Evolutionary conservation across 179 eudicot species (phyloP).

Genomic region (Corrigiola litoralis): DNA sequence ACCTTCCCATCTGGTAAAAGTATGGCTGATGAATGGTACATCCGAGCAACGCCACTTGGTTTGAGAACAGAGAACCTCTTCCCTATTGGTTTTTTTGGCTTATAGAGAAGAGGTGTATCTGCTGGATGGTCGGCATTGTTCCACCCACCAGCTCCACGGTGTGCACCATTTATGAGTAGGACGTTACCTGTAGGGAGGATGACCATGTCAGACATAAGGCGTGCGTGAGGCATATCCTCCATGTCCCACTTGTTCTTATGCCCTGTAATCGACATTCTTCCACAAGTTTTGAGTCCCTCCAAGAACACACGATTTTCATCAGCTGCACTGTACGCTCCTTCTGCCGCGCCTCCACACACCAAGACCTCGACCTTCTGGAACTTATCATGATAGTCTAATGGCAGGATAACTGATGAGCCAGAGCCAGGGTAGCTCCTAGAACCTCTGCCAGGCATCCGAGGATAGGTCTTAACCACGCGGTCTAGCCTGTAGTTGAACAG

Average conservation of each 20-base stretch:
- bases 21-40: slow-evolving; percentile 35
- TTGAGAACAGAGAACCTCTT: slow-evolving; percentile 19
- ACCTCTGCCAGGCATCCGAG: slow-evolving; percentile 28
- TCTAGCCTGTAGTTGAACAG: slow-evolving; percentile 26
- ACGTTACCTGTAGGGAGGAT: slow-evolving; percentile 32
- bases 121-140: slow-evolving; percentile 30
- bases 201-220: slow-evolving; percentile 32
- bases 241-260: slow-evolving; percentile 24
- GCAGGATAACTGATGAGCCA: slow-evolving; percentile 34
- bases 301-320: slow-evolving; percentile 12
- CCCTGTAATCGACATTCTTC: slow-evolving; percentile 37
- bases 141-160: slow-evolving; percentile 27
- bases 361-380: slow-evolving; percentile 43
- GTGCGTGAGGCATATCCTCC: slow-evolving; percentile 31
- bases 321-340: slow-evolving; percentile 34
- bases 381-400: slow-evolving; percentile 20
- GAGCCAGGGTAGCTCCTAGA: slow-evolving; percentile 33
- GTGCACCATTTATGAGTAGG: slow-evolving; percentile 30
- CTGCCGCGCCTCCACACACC: slow-evolving; percentile 61
- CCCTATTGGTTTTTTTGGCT: slow-evolving; percentile 14
- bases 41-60: slow-evolving; percentile 25
- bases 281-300: slow-evolving; percentile 27
- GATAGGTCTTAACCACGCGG: slow-evolving; percentile 27
- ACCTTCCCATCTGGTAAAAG: slow-evolving; percentile 32
- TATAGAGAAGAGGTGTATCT: slow-evolving; percentile 21